Conservation (phyloP, 768 basidiomycete genomes). For the Lentinula raphanica region DNA sequence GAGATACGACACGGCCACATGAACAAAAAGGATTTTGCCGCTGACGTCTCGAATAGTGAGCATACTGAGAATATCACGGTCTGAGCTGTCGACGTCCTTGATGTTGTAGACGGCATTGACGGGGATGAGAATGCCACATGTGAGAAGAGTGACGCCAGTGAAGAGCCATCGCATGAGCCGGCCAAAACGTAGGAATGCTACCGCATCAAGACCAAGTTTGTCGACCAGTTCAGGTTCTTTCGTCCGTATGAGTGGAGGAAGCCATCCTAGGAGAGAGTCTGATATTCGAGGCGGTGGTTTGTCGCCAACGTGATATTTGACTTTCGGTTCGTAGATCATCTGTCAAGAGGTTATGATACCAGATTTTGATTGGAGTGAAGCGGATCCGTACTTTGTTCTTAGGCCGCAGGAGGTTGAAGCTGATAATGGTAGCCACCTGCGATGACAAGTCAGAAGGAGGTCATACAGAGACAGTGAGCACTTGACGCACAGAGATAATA, state of each 20-base stretch:
- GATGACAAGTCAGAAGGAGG: slow-evolving; percentile 7
- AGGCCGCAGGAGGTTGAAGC: slow-evolving; percentile 84
- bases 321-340: slow-evolving; percentile 91
- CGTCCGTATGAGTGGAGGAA: slow-evolving; percentile 76
- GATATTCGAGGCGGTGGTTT: slow-evolving; percentile 79
- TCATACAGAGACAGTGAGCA: neutral
- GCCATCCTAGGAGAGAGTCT: slow-evolving; percentile 83
- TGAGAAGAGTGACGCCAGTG: slow-evolving; percentile 52
- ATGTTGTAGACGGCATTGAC: slow-evolving; percentile 85
- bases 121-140: slow-evolving; percentile 75
- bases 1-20: slow-evolving; percentile 78
- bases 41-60: slow-evolving; percentile 83
- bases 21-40: slow-evolving; percentile 72
- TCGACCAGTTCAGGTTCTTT: slow-evolving; percentile 87
- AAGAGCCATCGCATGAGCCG: slow-evolving; percentile 79
- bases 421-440: slow-evolving; percentile 60
- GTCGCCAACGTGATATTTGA: slow-evolving; percentile 80
- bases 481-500: slow-evolving; percentile 58
- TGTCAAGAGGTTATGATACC: slow-evolving; percentile 19
- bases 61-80: slow-evolving; percentile 65
- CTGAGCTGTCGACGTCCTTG: slow-evolving; percentile 43
- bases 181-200: slow-evolving; percentile 86
- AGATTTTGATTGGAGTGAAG: neutral
- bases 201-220: slow-evolving; percentile 89
- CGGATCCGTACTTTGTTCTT: slow-evolving; percentile 66